These are phyloP conservation scores for Pythium myriotylum DNA, from an alignment of 352 stramenopile species.

Conservation along the genomic window DNA sequence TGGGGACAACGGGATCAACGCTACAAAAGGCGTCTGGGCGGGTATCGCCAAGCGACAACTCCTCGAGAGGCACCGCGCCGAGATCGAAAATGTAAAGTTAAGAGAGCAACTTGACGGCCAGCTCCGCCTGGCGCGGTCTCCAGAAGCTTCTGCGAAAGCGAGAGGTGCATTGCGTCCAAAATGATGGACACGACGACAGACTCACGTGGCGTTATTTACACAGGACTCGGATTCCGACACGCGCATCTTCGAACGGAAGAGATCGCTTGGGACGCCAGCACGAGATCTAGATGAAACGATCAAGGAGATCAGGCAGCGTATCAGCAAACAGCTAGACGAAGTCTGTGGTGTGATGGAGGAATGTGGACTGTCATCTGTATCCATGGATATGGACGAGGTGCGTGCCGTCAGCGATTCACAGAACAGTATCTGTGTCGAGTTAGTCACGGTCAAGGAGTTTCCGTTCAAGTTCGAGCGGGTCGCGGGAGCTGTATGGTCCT, in stretches of 20 bases:
- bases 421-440: constrained; percentile 6
- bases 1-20: too few relatives aligned
- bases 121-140: constrained; percentile 38
- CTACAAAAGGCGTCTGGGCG: constrained; percentile 27
- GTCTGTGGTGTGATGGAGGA: neutral
- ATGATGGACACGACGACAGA: too few relatives aligned
- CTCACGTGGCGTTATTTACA: neutral
- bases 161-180: constrained; percentile 2
- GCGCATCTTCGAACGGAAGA: neutral
- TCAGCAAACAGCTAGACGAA: constrained; percentile 2
- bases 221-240: neutral
- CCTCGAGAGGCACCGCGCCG: constrained; percentile 36
- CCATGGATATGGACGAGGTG: neutral
- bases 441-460: constrained; percentile 2
- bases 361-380: neutral
- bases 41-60: constrained; percentile 42
- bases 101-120: constrained; percentile 44
- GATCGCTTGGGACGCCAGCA: neutral
- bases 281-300: neutral
- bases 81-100: constrained; percentile 53
- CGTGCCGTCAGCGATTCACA: neutral
- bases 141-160: constrained; percentile 45
- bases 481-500: constrained; percentile 11
- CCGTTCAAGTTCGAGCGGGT: constrained; percentile 1
- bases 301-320: constrained; percentile 3